Conservation (phyloP, 2,329 filamentous ascomycete species). For the Aspergillus melleus region DNA sequence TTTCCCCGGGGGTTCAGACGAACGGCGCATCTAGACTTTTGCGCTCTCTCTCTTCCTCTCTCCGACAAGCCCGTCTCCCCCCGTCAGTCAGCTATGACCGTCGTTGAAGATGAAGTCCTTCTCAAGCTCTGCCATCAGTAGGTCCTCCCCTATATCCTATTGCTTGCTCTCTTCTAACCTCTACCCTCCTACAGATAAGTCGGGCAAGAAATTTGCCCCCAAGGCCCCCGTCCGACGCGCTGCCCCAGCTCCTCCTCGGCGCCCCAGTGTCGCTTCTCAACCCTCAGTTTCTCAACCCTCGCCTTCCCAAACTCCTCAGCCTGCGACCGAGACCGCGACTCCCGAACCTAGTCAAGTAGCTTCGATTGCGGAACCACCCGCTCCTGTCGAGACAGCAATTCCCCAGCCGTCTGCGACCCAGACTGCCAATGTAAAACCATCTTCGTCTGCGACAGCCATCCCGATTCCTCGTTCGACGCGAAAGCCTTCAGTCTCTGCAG, state of each 20-base stretch:
- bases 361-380: constrained; percentile 11
- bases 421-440: not conserved
- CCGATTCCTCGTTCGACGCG: constrained; percentile 30
- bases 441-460: constrained; percentile 19
- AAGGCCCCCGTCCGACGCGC: constrained; percentile 63
- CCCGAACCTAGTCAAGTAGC: constrained; percentile 15
- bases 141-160: constrained; percentile 15
- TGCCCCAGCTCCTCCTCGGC: constrained; percentile 41
- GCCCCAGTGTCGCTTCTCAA: constrained; percentile 43
- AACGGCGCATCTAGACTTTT: constrained; percentile 23
- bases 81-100: constrained; percentile 10
- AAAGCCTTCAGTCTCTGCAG: constrained; percentile 25
- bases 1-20: constrained; percentile 28
- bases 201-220: constrained; percentile 75
- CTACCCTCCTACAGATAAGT: constrained; percentile 50
- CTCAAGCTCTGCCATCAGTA: constrained; percentile 57
- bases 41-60: constrained; percentile 1
- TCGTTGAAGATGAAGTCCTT: constrained; percentile 48
- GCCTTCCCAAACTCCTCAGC: constrained; percentile 27
- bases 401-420: constrained; percentile 15
- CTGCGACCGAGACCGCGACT: constrained; percentile 19
- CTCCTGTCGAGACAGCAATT: constrained; percentile 20
- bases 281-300: constrained; percentile 24
- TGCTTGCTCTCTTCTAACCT: constrained; percentile 3
- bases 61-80: no score